A percentile compares a stretch with the other conserved stretches of the same genome.
phyloP scores from a whole-genome alignment of 129 eudicot species.

The Centaurea solstitialis region DNA sequence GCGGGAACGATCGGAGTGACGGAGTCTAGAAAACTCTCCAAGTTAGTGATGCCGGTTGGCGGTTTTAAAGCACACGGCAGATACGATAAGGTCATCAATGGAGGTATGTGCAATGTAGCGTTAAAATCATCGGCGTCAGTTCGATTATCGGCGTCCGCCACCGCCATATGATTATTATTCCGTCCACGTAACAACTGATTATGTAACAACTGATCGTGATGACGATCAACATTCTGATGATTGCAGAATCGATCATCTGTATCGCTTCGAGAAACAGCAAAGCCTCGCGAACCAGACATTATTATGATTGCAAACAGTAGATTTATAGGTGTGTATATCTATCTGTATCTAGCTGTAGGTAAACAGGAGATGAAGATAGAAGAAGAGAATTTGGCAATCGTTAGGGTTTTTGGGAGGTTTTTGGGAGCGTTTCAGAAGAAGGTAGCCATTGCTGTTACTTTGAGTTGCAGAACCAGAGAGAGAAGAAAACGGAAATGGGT shows the following conservation, averaged over 20 bases:
- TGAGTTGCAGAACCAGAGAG: too few relatives aligned
- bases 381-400: too few relatives aligned
- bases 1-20: conserved; percentile 54
- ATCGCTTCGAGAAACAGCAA: conserved; percentile 42
- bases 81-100: conserved; percentile 4
- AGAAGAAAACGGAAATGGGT: too few relatives aligned
- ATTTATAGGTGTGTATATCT: background rate
- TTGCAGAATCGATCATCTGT: conserved; percentile 36
- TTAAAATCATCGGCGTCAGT: conserved; percentile 23
- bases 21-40: conserved; percentile 57
- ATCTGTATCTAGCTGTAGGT: background rate
- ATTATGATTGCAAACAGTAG: background rate
- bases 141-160: conserved; percentile 23
- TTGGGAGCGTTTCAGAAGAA: too few relatives aligned
- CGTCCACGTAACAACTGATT: conserved; percentile 17
- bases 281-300: conserved; percentile 53
- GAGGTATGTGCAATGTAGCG: conserved; percentile 32
- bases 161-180: conserved; percentile 11
- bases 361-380: background rate
- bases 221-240: conserved; percentile 27
- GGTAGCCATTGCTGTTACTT: too few relatives aligned
- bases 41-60: conserved; percentile 29
- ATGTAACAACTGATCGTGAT: conserved; percentile 4
- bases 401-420: too few relatives aligned
- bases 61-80: conserved; percentile 8